Evolutionary conservation across 2,329 filamentous ascomycete genomes (phyloP), one percentile per base, ranked within the genome.

Genomic region (Lasiodiplodia sp.): DNA sequence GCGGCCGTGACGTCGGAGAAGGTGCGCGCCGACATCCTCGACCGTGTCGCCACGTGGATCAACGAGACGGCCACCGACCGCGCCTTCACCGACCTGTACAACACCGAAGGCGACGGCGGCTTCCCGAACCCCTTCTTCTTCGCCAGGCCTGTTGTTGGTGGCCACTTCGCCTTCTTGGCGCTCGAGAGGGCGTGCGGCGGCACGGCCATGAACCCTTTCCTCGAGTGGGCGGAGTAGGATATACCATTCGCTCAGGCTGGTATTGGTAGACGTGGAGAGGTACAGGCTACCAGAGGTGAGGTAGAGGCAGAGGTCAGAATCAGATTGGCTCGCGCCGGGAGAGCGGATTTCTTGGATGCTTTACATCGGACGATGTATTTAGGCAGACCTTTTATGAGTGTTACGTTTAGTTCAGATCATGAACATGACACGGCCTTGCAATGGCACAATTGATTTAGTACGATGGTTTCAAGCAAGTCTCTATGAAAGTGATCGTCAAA

Each of bases 141-240:
- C 80, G 93, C 93, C 1, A 83, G 93, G 52, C 93, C 93, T 0
- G 93, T 96, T 4, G 89, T 95, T 18, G 93, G 93, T 16, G 93
- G 91, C 0, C 92, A 96, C 81, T 97, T 96, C 83, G 91, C 92
- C 2, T 93, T 94, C 76, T 82, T 97, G 76, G 91, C 92, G n/a
- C 81, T 96, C 56, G 90, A 93, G 80, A 86, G 68, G 74, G 92
- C 92, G 28, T 96, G 93, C 81, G 89, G 87, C 2, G 92, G 92
- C 2, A 58, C 38, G 18, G 67, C 14, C 2, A 56, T 57, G 58
- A 25, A n/a, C 2, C 44, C 56, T 5, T 68, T 62, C 34, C 25
- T 34, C 5, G 58, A 21, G 4, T 68, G 67, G 67, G 67, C 65
- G 52, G 67, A 68, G 49, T 53, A 37, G 31, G 49, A n/a, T 14